Percentiles rank a stretch among this genome's conserved stretches.
Conservation (phyloP, 805 yeast genomes). For the Spathaspora hagerdaliae region DNA sequence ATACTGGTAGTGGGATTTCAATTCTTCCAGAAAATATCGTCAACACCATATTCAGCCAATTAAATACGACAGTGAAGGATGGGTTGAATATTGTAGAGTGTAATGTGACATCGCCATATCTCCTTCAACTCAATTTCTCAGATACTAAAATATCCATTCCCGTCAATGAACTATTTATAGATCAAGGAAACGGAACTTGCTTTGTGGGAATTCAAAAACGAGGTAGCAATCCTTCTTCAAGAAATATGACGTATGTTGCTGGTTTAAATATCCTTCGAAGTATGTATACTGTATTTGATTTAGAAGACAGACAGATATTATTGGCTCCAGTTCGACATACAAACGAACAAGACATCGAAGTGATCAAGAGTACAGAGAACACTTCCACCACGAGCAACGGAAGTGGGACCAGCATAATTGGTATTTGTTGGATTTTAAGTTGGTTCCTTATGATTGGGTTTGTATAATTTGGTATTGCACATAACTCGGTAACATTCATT, state of each 20-base stretch:
- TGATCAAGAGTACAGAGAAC: too few relatives aligned
- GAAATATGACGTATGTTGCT: constrained; percentile 11
- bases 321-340: constrained; percentile 18
- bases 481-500: too few relatives aligned
- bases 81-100: not conserved
- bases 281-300: constrained; percentile 23
- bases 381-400: too few relatives aligned
- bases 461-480: too few relatives aligned
- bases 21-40: not conserved
- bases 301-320: constrained; percentile 20
- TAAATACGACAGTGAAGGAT: not conserved
- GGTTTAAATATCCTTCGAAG: constrained; percentile 17
- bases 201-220: not conserved
- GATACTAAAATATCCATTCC: not conserved
- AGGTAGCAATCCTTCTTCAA: constrained; percentile 10
- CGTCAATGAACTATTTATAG: not conserved
- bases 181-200: not conserved
- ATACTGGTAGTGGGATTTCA: not conserved
- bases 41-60: not conserved
- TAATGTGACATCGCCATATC: not conserved
- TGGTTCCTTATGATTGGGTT: too few relatives aligned
- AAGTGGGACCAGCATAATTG: too few relatives aligned
- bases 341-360: not conserved
- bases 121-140: not conserved
- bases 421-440: too few relatives aligned